Base-by-base conservation (phyloP, 2,329 filamentous ascomycete species). In the Aspergillus fumigatiaffinis region DNA sequence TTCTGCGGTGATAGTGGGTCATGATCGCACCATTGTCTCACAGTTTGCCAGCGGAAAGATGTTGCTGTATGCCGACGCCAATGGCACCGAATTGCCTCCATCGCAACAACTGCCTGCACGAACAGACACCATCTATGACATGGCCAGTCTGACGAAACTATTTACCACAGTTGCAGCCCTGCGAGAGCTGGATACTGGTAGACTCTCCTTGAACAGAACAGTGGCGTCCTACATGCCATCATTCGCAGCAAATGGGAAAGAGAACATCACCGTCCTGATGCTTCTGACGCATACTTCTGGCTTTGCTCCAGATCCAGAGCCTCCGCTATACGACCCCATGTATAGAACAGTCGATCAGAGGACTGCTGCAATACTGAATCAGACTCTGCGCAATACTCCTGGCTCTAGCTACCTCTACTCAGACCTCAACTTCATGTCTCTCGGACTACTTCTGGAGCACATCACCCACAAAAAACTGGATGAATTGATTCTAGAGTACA, bases 61-160 rank as follows among this genome's bases (percentile, higher is more conserved):
- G 5, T 59, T 50, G 26, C 38, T 65, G 17, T 67, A 71, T 52
- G 68, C 69, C 26, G 61, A 69, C 49, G 67, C 64, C 44, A 69
- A 70, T 51, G 71, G 73, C 38, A 70, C 67, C 2, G 46, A 60
- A 9, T 64, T 75, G 6, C 64, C 67, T 4, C 5, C 12, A 1
- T 1, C 48, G 5, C 52, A 67, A 32, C 68, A 71, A 55, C 67
- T 71, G 53, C 62, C 65, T 14, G 61, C 72, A 8, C 66, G 63
- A 0, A 32, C 68, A 3, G 69, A 75, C 52, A 75, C 72, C 2
- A 68, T 76, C n/a, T 76, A 75, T 59, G 73, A 75, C 58, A 67
- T 74, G 68, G 73, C 73, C 41, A 75, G 73, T 56, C 57, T 76
- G 29, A 72, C 73, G 6, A 76, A 76, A 61, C 55, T 76, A 26